Percentiles rank a stretch among this genome's conserved stretches.
These are phyloP conservation scores for Tilletia indica DNA, from an alignment of 1,284 basidiomycete species.

Conservation along the genomic window DNA sequence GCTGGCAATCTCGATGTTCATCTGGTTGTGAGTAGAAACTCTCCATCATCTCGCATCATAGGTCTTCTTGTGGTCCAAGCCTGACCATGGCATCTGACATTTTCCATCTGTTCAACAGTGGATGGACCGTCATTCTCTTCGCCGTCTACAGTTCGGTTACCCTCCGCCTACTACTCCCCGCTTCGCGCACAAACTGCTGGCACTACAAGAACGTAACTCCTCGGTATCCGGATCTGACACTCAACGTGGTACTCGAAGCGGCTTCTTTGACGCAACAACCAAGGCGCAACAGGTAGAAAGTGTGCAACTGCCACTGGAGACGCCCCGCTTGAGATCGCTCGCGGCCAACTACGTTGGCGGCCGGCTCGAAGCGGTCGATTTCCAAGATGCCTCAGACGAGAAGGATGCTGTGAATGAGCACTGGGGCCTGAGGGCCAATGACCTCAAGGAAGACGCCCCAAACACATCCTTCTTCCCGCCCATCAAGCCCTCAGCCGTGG, in stretches of 20 bases:
- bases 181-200: not conserved
- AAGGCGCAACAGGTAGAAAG: not conserved
- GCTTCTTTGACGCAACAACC: not conserved
- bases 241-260: not conserved
- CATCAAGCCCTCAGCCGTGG: conserved; percentile 11
- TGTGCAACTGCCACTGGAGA: not conserved
- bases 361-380: not conserved
- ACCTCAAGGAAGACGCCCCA: not conserved
- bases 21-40: conserved; percentile 9
- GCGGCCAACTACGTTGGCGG: conserved; percentile 5
- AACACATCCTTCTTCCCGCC: conserved; percentile 13
- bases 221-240: not conserved
- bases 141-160: not conserved
- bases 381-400: not conserved
- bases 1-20: conserved; percentile 5
- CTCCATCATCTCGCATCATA: not conserved
- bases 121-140: conserved; percentile 7
- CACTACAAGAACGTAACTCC: not conserved
- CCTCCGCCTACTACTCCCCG: not conserved
- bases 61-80: not conserved
- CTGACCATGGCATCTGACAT: too few relatives aligned
- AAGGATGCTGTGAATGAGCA: not conserved
- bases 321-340: not conserved
- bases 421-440: not conserved
- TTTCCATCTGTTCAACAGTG: not conserved